Percentiles rank a stretch among this genome's conserved stretches.
Conservation (phyloP, 1,139 yeast genomes). For the Komagataea norvegica region DNA sequence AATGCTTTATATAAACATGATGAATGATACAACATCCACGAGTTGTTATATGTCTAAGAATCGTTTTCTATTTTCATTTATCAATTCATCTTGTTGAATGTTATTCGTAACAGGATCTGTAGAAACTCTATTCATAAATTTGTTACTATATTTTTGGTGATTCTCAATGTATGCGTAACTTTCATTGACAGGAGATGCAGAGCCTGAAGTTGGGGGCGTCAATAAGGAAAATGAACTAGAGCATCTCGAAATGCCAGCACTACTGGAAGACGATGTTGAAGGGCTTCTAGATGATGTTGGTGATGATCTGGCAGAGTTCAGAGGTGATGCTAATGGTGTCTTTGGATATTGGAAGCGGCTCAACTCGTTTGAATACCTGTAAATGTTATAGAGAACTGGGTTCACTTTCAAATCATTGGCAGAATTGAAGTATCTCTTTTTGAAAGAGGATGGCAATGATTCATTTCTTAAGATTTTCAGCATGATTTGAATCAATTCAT, state of each 20-base stretch:
- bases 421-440: slow-evolving; percentile 19
- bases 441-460: slow-evolving; percentile 19
- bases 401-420: slow-evolving; percentile 11
- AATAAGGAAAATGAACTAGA: slow-evolving; percentile 14
- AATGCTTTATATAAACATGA: too few species aligned
- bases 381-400: slow-evolving; percentile 11
- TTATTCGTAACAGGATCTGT: slow-evolving; percentile 2
- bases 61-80: slow-evolving; percentile 3
- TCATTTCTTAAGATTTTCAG: slow-evolving; percentile 11
- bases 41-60: slow-evolving; percentile 3
- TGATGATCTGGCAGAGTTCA: slow-evolving; percentile 8
- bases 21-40: too few species aligned
- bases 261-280: slow-evolving; percentile 3
- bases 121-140: slow-evolving; percentile 1
- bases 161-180: slow-evolving; percentile 1
- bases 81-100: background rate
- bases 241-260: slow-evolving; percentile 4
- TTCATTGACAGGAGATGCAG: slow-evolving; percentile 25
- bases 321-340: slow-evolving; percentile 10
- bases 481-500: slow-evolving; percentile 10
- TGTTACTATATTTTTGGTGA: background rate
- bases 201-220: slow-evolving; percentile 26
- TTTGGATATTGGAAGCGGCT: slow-evolving; percentile 9
- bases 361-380: slow-evolving; percentile 16
- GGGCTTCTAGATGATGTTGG: slow-evolving; percentile 7